Evolutionary conservation across 345 rosid species (phyloP), one percentile per base, ranked within the genome.

Genomic region (Cardiospermum halicacabum): DNA sequence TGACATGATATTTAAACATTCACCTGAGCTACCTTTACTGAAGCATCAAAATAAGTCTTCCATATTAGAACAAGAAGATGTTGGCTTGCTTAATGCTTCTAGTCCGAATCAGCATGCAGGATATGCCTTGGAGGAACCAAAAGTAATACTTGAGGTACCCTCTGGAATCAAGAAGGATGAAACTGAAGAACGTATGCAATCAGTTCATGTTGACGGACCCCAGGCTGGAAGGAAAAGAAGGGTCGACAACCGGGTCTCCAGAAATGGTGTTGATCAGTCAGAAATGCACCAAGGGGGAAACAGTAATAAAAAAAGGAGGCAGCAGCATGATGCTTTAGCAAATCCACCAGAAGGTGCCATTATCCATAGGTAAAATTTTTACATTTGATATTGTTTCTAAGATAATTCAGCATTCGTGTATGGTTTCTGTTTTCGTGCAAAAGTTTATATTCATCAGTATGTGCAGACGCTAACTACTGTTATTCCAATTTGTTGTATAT

Each of bases 171-270:
- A 50, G 48, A 70, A 56, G 25, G 70, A 68, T 28, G 37, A 65
- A 26, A 2, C 64, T 71, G 72, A 65, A 72, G 75, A 71, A 73
- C 55, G 67, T 47, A 48, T 62, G 53, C 48, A 69, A 27, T 70
- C 79, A 55, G 45, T 74, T 47, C 66, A 84, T 49, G 87, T 76
- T 43, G 69, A 75, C 59, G 62, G 34, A 47, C 68, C 55, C 77
- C 82, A 77, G 69, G 73, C 74, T 53, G 82, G 84, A 64, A 80
- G 75, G 76, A 94, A 85, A 72, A 79, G 92, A 72, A 76, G 83
- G 68, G 71, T 73, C 60, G 70, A 67, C 5, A 48, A 74, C 71
- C 68, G 71, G 53, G 68, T 55, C 21, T 39, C 68, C 19, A 64
- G 56, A 65, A 74, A 72, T 50, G 26, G 69, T 26, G 58, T 65